Conservation (phyloP, 768 basidiomycete genomes). For the Agaricus subrufescens region DNA sequence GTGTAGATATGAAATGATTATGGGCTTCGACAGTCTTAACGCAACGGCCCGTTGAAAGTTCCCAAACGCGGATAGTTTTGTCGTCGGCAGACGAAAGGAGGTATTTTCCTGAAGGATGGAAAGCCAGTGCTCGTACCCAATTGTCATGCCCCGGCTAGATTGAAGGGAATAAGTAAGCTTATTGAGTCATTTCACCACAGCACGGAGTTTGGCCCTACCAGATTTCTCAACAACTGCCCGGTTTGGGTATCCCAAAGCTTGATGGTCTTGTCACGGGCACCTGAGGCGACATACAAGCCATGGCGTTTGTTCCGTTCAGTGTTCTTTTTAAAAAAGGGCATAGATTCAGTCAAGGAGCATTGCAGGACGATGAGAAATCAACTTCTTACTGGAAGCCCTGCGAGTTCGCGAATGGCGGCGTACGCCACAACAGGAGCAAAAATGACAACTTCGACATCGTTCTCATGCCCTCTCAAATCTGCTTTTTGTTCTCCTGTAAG, state of each 20-base stretch:
- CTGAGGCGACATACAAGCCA: conserved; percentile 69
- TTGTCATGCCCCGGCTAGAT: conserved; percentile 75
- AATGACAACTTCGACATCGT: conserved; percentile 76
- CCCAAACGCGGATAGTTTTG: conserved; percentile 90
- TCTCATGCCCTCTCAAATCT: conserved; percentile 84
- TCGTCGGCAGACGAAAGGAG: conserved; percentile 91
- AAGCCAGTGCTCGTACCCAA: conserved; percentile 84
- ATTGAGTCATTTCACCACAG: not conserved
- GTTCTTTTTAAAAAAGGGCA: conserved; percentile 29
- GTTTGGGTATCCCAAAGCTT: conserved; percentile 85
- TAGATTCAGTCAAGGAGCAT: not conserved
- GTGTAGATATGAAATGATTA: conserved; percentile 74
- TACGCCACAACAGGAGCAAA: conserved; percentile 80
- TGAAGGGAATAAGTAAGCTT: not conserved
- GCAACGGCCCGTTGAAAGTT: conserved; percentile 79
- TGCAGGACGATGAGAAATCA: conserved; percentile 7
- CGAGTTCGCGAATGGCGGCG: conserved; percentile 70
- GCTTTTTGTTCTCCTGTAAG: conserved; percentile 71
- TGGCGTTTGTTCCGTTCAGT: conserved; percentile 47
- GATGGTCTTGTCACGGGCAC: conserved; percentile 88
- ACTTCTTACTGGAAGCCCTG: conserved; percentile 57
- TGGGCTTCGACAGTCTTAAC: conserved; percentile 87
- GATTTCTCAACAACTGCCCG: conserved; percentile 75
- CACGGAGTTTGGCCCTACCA: conserved; percentile 40
- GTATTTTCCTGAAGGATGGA: conserved; percentile 88